Evolutionary conservation across 176 grass and related monocot species (phyloP).

Genomic region (Panicum miliaceum): DNA sequence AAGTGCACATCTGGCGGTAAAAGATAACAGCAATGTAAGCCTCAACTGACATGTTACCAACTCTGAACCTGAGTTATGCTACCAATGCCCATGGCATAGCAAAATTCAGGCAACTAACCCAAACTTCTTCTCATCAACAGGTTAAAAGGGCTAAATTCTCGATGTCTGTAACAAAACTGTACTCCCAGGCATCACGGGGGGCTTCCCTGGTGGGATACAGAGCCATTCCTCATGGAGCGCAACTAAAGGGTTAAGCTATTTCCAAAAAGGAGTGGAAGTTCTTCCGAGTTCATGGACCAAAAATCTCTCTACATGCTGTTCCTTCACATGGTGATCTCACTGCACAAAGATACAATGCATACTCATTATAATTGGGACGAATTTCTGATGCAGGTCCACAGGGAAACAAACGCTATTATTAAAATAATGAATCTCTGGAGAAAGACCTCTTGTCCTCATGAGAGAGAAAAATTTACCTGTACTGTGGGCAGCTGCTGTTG

Average conservation of each 20-base stretch:
- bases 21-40: not conserved
- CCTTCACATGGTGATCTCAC: constrained; percentile 1
- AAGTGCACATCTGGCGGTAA: not conserved
- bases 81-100: not conserved
- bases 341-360: constrained; percentile 13
- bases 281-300: not conserved
- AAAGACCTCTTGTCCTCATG: not conserved
- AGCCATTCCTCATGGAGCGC: not conserved
- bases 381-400: not conserved
- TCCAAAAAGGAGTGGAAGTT: not conserved
- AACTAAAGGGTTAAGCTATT: not conserved
- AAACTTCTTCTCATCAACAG: too few relatives aligned
- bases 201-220: not conserved
- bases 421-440: not conserved
- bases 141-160: not conserved
- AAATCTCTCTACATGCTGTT: constrained; percentile 8
- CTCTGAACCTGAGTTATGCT: not conserved
- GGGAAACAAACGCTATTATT: not conserved
- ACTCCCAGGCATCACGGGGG: not conserved
- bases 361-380: not conserved
- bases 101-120: not conserved
- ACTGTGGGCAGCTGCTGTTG: constrained; percentile 38
- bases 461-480: not conserved
- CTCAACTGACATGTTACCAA: not conserved
- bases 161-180: not conserved